Evolutionary conservation across 1,284 basidiomycete species (phyloP).

Genomic region (Phellopilus nigrolimitatus): DNA sequence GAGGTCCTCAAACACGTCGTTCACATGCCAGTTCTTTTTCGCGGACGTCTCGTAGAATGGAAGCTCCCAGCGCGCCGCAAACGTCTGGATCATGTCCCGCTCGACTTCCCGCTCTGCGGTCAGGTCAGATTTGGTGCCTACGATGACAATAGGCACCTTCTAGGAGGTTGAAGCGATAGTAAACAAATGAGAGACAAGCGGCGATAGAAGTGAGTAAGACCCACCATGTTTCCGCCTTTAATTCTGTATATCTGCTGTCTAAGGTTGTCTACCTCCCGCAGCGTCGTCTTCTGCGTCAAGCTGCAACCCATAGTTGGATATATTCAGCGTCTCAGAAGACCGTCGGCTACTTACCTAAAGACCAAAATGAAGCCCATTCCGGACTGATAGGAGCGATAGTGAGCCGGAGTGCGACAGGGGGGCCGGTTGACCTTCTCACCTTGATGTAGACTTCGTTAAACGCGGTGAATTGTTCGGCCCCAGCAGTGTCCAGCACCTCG

Average conservation of each 20-base stretch:
- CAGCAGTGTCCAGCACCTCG: constrained; percentile 86
- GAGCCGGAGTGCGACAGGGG: constrained; percentile 4
- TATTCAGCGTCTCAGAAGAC: constrained; percentile 3
- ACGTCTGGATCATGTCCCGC: constrained; percentile 56
- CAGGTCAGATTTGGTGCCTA: constrained; percentile 87
- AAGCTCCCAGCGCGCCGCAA: constrained; percentile 64
- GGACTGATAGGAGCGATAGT: constrained; percentile 35
- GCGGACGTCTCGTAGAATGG: constrained; percentile 86
- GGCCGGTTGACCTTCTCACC: constrained; percentile 34
- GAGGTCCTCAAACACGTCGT: constrained; percentile 75
- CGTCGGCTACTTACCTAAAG: constrained; percentile 52
- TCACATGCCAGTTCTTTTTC: constrained; percentile 75
- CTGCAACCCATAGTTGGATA: constrained; percentile 34
- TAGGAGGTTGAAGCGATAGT: constrained; percentile 25
- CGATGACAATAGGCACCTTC: constrained; percentile 78
- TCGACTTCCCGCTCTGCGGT: constrained; percentile 78
- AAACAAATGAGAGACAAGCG: neutral
- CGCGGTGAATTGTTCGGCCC: constrained; percentile 81
- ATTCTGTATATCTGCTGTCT: constrained; percentile 78
- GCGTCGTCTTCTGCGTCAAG: constrained; percentile 70
- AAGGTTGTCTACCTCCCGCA: constrained; percentile 74
- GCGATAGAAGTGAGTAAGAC: constrained; percentile 22
- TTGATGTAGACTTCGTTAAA: constrained; percentile 78
- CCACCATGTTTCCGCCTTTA: constrained; percentile 62
- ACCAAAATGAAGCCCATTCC: constrained; percentile 79